Evolutionary conservation across 768 basidiomycete species (phyloP).

Genomic region (Boletus insuetus): DNA sequence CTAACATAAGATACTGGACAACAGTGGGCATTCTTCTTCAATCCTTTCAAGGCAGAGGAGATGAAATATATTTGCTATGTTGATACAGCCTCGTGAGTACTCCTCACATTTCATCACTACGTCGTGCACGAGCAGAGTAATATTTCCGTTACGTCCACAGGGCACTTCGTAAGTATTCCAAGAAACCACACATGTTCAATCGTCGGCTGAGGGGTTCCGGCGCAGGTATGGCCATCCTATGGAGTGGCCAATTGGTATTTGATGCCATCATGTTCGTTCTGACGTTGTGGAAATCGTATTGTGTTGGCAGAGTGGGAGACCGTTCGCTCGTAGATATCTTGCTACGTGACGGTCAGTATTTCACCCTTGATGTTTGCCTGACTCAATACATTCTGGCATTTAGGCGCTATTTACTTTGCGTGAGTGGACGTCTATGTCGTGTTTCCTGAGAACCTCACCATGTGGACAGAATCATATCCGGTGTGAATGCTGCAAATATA

Average conservation of each 20-base stretch:
- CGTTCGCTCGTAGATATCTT: conserved; percentile 11
- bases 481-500: conserved; percentile 9
- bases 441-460: neutral
- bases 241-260: conserved; percentile 16
- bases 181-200: neutral
- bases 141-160: neutral
- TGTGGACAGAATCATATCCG: conserved; percentile 12
- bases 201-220: neutral
- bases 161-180: conserved; percentile 8
- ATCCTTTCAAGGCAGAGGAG: neutral
- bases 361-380: neutral
- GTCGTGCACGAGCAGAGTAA: neutral
- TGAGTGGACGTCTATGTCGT: neutral
- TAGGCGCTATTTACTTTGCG: conserved; percentile 21
- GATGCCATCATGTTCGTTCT: conserved; percentile 21
- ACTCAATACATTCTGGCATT: neutral
- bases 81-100: conserved; percentile 1
- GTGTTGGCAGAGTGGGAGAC: neutral
- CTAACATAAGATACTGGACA: neutral
- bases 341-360: conserved; percentile 18
- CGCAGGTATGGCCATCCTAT: conserved; percentile 7
- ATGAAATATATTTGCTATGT: neutral
- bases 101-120: neutral
- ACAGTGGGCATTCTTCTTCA: conserved; percentile 13
- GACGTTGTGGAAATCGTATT: conserved; percentile 15